Base-by-base conservation (phyloP, 805 yeast genomes). In the Lachancea lanzarotensis region DNA sequence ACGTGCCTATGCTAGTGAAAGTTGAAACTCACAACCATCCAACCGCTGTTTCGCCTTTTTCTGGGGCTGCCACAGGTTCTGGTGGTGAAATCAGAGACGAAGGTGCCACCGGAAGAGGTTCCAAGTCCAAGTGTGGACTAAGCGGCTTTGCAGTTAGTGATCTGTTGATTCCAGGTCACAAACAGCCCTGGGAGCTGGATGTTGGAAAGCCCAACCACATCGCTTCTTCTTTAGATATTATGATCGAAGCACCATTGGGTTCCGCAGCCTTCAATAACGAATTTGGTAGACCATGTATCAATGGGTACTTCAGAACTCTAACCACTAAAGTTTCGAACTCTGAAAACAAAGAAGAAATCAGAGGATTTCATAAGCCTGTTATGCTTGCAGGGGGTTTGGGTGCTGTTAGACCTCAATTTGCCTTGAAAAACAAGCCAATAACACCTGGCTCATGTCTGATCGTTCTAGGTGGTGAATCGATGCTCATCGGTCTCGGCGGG, bases 21-120 rank as follows among this genome's bases (percentile, higher is more conserved):
- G 98, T 93, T 42, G 99, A 93, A 70, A 93, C 99, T 20, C 99
- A 93, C 67, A 93, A 93, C 70, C 99, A 93, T 67, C 99, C 99
- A 45, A 93, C 99, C 20, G 98, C 98, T 1, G 97, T 93, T 4
- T 91, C 98, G 19, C 99, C 99, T 34, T 93, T 88, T 69, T 90
- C 98, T 2, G 99, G 99, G 67, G 99, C 99, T 27, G 95, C 99
- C 35, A 93, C 99, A 12, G 99, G 99, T 52, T 90, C 98, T 10
- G 99, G 99, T 66, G 99, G 99, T 72, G 99, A 93, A 70, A 93
- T 93, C 60, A 86, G 99, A 75, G 99, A 93, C 68, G 99, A 93
- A 71, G 98, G 97, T 70, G 98, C 99, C 26, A 96, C 93, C 20
- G 99, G 99, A 52, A 81, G 97, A 66, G 99, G 99, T 38, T 91